Conservation (phyloP, 1,139 yeast species). For the Protomyces inundatus region DNA sequence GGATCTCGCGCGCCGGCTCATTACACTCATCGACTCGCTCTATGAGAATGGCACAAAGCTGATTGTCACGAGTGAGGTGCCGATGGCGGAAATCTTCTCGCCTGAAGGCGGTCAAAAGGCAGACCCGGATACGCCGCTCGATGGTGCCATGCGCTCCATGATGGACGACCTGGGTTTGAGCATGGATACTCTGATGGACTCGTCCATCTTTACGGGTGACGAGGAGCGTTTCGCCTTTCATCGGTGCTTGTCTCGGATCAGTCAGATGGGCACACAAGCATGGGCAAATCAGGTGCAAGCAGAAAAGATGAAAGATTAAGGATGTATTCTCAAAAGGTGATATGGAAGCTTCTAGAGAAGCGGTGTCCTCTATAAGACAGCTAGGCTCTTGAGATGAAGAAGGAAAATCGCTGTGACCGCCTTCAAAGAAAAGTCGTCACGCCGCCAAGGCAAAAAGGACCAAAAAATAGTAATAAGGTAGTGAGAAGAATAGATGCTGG, state of each 20-base stretch:
- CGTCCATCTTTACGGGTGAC: slow-evolving; percentile 77
- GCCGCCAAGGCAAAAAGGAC: not conserved
- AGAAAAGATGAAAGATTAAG: not conserved
- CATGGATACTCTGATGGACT: slow-evolving; percentile 66
- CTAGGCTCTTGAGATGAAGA: too few relatives aligned
- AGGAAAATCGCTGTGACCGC: too few relatives aligned
- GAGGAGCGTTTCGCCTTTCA: slow-evolving; percentile 97
- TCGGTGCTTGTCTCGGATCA: slow-evolving; percentile 79
- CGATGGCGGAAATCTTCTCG: slow-evolving; percentile 67
- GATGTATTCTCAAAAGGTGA: too few relatives aligned
- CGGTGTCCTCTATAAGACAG: too few relatives aligned
- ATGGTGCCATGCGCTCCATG: slow-evolving; percentile 46
- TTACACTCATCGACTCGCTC: slow-evolving; percentile 90
- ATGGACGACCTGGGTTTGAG: slow-evolving; percentile 70
- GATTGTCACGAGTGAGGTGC: slow-evolving; percentile 83
- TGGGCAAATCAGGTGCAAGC: slow-evolving; percentile 57
- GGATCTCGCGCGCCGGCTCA: slow-evolving; percentile 81
- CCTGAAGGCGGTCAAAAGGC: slow-evolving; percentile 22
- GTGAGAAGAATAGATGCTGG: not conserved
- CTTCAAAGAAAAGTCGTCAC: not conserved
- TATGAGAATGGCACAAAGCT: slow-evolving; percentile 83
- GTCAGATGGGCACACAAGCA: slow-evolving; percentile 89
- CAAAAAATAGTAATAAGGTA: not conserved
- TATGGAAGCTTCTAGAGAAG: too few relatives aligned
- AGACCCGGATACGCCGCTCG: slow-evolving; percentile 22